Evolutionary conservation across 805 yeast genomes (phyloP), one percentile per base, ranked within the genome.

Genomic region (Candida germanica): DNA sequence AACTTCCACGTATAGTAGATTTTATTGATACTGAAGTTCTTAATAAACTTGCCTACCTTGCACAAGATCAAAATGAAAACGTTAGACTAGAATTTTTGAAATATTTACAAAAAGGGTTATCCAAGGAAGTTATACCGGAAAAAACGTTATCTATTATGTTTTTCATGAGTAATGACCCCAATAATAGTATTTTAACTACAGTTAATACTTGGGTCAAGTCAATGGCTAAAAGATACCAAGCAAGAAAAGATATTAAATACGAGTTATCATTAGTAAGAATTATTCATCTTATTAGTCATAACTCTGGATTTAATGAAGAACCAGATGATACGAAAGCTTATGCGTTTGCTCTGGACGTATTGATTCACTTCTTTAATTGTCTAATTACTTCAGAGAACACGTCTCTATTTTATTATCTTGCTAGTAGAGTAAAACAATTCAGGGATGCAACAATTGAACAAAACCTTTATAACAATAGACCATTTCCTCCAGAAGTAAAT

Each of bases 111-210:
- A 67, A 68, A 23, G 65, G 67, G 36, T 58, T 84, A 32, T 69
- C 79, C 18, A 56, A 60, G 17, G 78, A 71, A 33, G 44, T 54
- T 7, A 68, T 87, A 3, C 77, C 94, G 0, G 80, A 80, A 37
- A 71, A 77, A 42, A 87, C 80, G 48, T 50, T 83, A 28, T 80
- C 87, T 0, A 54, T 86, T 15, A 62, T 85, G 0, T 86, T 83
- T 53, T 82, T 85, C 52, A 67, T 75, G 48, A 95, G 93, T 0
- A 79, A 77, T 50, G 97, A 88, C 50, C 91, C 94, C 0, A 71
- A 75, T 19, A 48, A 47, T 3, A 56, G 57, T 1, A 52, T 87
- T 26, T 74, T 69, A 41, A 55, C 60, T 1, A 73, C 75, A 26
- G 71, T 77, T 0, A 67, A 69, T 24, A 82, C 81, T 1, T 88